These are phyloP conservation scores for Podosphaera leucotricha DNA, from an alignment of 2,329 filamentous ascomycete species.

Conservation along the genomic window DNA sequence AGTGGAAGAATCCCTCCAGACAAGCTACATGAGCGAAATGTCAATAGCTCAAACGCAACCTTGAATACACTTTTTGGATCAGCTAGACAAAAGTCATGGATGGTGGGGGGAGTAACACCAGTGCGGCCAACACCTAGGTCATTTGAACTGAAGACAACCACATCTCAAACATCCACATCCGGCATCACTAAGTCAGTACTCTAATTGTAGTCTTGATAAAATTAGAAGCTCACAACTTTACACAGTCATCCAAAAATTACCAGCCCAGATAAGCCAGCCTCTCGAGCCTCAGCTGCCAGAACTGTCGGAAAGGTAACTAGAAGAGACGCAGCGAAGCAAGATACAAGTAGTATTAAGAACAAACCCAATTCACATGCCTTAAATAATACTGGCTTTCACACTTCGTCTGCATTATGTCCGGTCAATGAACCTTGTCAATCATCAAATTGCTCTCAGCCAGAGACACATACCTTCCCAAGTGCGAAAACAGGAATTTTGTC, in stretches of 20 bases:
- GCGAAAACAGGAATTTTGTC: neutral
- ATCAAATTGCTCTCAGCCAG: neutral
- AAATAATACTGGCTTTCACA: too few relatives aligned
- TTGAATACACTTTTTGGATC: conserved; percentile 16
- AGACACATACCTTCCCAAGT: neutral
- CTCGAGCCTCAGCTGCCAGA: neutral
- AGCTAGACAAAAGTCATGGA: conserved; percentile 16
- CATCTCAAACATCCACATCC: conserved; percentile 1
- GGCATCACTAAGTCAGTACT: neutral
- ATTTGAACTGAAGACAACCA: conserved; percentile 5
- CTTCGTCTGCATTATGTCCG: neutral
- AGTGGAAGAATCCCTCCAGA: conserved; percentile 6
- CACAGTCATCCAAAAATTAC: neutral
- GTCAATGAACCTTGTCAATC: neutral
- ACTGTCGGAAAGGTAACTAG: neutral
- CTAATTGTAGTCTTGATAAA: neutral
- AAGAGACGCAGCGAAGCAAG: neutral
- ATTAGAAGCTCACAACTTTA: neutral
- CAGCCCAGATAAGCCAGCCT: neutral
- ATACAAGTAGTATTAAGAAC: neutral
- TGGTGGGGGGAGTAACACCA: conserved; percentile 10
- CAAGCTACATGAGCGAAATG: conserved; percentile 13
- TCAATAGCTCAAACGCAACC: conserved; percentile 16
- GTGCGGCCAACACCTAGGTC: conserved; percentile 14
- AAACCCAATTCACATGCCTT: neutral